Evolutionary conservation across 139 green algal genomes (phyloP).

Genomic region (Spirogloea muscicola): DNA sequence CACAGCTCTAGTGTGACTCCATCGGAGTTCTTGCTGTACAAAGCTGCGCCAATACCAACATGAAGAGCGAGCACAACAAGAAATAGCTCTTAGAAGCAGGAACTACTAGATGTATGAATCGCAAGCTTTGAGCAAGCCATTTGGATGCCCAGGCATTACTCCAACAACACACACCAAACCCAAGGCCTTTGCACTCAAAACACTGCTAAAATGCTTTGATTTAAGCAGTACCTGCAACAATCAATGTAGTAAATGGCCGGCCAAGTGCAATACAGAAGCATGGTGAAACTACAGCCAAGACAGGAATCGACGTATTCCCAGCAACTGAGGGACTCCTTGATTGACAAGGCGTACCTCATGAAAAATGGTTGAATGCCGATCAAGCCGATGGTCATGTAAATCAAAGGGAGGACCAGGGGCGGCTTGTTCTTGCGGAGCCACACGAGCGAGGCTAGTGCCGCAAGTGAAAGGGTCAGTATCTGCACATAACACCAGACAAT

Average conservation of each 20-base stretch:
- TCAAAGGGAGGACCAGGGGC: conserved; percentile 12
- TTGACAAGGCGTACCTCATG: conserved; percentile 5
- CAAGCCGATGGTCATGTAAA: conserved; percentile 13
- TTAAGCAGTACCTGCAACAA: neutral
- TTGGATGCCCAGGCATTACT: neutral
- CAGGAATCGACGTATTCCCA: too few relatives aligned
- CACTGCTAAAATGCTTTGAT: neutral
- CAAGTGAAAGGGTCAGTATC: conserved; percentile 32
- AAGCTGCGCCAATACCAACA: conserved; percentile 8
- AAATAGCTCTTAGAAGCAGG: neutral
- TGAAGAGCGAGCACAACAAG: neutral
- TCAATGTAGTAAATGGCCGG: neutral
- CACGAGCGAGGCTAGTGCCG: conserved; percentile 37
- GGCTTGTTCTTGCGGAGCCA: conserved; percentile 47
- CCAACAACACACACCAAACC: neutral
- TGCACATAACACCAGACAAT: conserved; percentile 7
- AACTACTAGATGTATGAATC: too few relatives aligned
- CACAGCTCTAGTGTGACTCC: too few relatives aligned
- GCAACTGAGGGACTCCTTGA: too few relatives aligned
- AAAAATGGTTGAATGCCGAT: conserved; percentile 23
- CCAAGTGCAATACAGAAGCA: neutral
- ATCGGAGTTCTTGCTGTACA: conserved; percentile 3
- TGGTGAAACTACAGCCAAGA: neutral
- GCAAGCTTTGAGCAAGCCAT: too few relatives aligned
- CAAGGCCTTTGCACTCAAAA: neutral